These are phyloP conservation scores for Heterobasidion occidentale DNA, from an alignment of 1,284 basidiomycete species.

Conservation along the genomic window DNA sequence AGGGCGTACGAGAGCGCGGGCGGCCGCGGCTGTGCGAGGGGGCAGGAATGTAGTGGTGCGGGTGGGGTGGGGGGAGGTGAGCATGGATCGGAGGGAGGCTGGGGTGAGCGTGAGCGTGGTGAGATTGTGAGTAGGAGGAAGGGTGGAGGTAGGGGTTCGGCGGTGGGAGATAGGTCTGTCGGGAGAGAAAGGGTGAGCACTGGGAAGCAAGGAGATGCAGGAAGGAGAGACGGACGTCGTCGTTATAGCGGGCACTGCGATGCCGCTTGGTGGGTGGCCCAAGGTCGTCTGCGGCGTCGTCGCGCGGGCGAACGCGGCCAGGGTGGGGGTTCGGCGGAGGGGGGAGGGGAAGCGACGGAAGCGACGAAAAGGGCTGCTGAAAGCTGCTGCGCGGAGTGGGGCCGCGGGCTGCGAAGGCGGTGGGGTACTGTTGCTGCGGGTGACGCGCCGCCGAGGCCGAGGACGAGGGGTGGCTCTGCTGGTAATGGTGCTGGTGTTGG, in stretches of 20 bases:
- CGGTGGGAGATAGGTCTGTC: conserved; percentile 13
- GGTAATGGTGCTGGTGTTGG: background rate
- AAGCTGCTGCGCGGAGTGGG: conserved; percentile 3
- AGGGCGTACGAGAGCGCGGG: conserved; percentile 17
- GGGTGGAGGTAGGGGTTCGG: conserved; percentile 13
- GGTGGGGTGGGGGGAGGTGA: conserved; percentile 14
- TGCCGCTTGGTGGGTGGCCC: conserved; percentile 40
- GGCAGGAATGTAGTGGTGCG: conserved; percentile 11
- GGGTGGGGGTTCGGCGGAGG: conserved; percentile 11
- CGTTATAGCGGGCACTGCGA: conserved; percentile 18
- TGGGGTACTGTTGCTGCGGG: background rate
- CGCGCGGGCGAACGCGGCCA: conserved; percentile 30
- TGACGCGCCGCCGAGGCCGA: too few relatives aligned
- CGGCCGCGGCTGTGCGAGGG: conserved; percentile 12
- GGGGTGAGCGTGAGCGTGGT: conserved; percentile 6
- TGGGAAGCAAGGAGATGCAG: background rate
- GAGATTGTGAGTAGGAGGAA: conserved; percentile 10
- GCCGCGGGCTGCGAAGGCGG: conserved; percentile 9
- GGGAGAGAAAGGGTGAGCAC: conserved; percentile 8
- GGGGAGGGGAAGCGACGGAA: conserved; percentile 21
- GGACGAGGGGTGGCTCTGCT: too few relatives aligned
- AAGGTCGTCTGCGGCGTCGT: conserved; percentile 30
- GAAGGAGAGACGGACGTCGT: conserved; percentile 16
- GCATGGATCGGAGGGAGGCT: conserved; percentile 12
- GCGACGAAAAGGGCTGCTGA: conserved; percentile 13